Conservation (phyloP, 1,284 basidiomycete genomes). For the Anthracocystis setariae region DNA sequence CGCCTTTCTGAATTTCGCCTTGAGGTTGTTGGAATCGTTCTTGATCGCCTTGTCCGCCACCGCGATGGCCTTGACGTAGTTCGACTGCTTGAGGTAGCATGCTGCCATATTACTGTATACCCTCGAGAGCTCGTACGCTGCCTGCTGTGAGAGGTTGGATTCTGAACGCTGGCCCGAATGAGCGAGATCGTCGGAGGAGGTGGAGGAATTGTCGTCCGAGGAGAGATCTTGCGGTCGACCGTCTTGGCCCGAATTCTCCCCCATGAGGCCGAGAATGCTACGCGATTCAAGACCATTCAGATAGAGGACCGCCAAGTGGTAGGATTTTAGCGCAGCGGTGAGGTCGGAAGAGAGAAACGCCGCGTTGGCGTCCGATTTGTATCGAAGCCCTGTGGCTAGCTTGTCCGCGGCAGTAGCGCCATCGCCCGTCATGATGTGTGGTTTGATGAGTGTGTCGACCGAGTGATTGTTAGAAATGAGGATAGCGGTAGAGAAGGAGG, state of each 20-base stretch:
- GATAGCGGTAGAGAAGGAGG: neutral
- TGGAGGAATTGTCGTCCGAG: conserved; percentile 6
- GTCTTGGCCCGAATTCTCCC: conserved; percentile 16
- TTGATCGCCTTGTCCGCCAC: conserved; percentile 26
- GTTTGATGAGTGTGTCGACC: neutral
- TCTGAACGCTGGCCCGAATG: too few relatives aligned
- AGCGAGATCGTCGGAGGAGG: too few relatives aligned
- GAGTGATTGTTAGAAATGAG: neutral
- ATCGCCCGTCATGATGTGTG: too few relatives aligned
- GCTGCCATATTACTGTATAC: conserved; percentile 38
- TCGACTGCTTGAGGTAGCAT: conserved; percentile 29
- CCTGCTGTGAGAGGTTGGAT: neutral
- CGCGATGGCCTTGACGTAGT: conserved; percentile 13
- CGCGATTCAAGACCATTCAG: conserved; percentile 16
- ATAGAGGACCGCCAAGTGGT: conserved; percentile 31
- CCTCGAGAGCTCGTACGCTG: neutral
- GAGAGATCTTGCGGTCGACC: conserved; percentile 20
- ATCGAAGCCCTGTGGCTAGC: conserved; percentile 8
- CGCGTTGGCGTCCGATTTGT: conserved; percentile 27
- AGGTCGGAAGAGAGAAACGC: conserved; percentile 18
- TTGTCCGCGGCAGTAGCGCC: conserved; percentile 5
- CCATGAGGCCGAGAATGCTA: conserved; percentile 21
- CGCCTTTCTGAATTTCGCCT: conserved; percentile 28
- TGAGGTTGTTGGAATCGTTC: conserved; percentile 20
- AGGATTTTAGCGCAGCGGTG: conserved; percentile 12